Percentiles rank a stretch among this genome's conserved stretches.
Conservation (phyloP, 2,329 filamentous ascomycete species). For the Nothophaeocryptopus gaeumannii region DNA sequence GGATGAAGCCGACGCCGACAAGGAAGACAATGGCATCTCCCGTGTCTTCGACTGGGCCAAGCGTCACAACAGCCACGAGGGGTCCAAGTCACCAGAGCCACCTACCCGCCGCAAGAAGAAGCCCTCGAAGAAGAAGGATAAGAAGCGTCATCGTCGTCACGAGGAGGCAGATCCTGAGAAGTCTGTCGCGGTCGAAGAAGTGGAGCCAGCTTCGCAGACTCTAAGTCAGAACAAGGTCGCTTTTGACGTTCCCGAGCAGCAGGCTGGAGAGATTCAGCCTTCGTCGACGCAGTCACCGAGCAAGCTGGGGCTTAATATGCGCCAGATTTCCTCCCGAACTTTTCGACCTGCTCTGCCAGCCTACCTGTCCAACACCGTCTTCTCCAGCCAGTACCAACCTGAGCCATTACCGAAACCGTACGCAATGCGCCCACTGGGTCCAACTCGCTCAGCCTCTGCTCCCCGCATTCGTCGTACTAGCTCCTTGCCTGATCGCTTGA, state of each 20-base stretch:
- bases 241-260: constrained; percentile 36
- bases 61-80: constrained; percentile 26
- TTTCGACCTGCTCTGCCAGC: constrained; percentile 62
- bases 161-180: constrained; percentile 34
- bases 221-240: constrained; percentile 33
- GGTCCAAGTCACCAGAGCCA: constrained; percentile 24
- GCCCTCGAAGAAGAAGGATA: constrained; percentile 42
- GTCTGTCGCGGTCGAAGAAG: constrained; percentile 11
- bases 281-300: constrained; percentile 15
- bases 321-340: constrained; percentile 48
- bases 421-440: constrained; percentile 8
- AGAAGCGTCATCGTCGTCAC: constrained; percentile 47
- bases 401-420: constrained; percentile 26
- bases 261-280: constrained; percentile 8
- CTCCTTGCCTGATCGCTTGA: constrained; percentile 69
- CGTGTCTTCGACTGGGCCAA: constrained; percentile 24
- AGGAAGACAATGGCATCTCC: constrained; percentile 34
- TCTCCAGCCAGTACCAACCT: constrained; percentile 45
- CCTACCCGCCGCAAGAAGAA: constrained; percentile 46
- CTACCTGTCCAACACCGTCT: constrained; percentile 69
- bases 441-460: constrained; percentile 20
- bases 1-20: constrained; percentile 58
- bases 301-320: constrained; percentile 35
- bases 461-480: constrained; percentile 67
- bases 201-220: neutral